Evolutionary conservation across 1,139 yeast genomes (phyloP), one percentile per base, ranked within the genome.

Genomic region (Magnusiomyces sp.): DNA sequence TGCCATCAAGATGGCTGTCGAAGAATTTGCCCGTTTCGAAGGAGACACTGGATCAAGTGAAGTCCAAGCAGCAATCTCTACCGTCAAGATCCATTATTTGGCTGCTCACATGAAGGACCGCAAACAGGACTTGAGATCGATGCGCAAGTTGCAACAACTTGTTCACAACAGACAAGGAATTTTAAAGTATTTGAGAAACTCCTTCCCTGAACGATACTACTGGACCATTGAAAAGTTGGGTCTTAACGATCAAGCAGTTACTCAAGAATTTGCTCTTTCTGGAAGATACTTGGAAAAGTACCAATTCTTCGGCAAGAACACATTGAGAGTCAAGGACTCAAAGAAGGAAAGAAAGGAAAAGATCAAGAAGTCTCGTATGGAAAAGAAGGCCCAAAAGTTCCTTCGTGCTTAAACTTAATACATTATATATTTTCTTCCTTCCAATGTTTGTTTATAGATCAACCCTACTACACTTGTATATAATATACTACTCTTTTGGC

Each of bases 31-130:
- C 58, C 76, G 96, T 62, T 75, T 77, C 56, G 88, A 82, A 47
- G 96, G 95, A 47, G 97, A 92, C 64, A 87, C 97, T 0, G 97
- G 95, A 1, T 86, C 95, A 0, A 81, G 95, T 47, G 97, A 90
- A 69, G 97, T 89, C 31, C 97, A 90, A 67, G 96, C 97, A 1
- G 97, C 97, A 1, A 77, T 87, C 32, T 71, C 83, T 69, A 88
- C 97, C 0, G 82, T 87, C 50, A 79, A 79, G 61, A 87, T 92
- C 58, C 88, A 84, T 57, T 82, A 79, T 58, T 73, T 87, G 52
- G 87, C 86, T 72, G 76, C 78, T 44, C 97, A 90, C 63, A 75
- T 86, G 52, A 81, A 81, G 62, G 74, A 76, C 50, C 75, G 81
- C 63, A 83, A 80, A 59, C 85, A 88, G 64, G 97, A 92, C 68